A percentile compares a stretch with the other conserved stretches of the same genome.
phyloP scores from a whole-genome alignment of 192 early-diverging fungal species.

The Linnemannia schmuckeri region DNA sequence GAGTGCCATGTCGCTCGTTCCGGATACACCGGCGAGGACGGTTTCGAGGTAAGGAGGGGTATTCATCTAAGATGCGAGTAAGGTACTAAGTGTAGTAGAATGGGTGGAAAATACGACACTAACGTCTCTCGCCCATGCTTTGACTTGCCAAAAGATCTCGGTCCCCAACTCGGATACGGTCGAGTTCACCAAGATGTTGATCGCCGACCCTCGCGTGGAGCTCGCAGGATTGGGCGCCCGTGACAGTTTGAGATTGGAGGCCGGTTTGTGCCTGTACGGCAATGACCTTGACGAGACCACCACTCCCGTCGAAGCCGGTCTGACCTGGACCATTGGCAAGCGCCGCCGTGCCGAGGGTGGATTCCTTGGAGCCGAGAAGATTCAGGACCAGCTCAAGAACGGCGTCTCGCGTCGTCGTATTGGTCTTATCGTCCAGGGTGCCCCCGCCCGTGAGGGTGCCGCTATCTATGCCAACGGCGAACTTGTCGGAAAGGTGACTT shows the following conservation, averaged over 20 bases:
- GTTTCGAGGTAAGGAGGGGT: conserved; percentile 81
- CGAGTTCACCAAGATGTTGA: conserved; percentile 74
- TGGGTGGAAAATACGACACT: too few species aligned
- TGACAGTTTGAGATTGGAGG: conserved; percentile 95
- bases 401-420: conserved; percentile 85
- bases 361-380: conserved; percentile 90
- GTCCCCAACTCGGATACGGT: conserved; percentile 81
- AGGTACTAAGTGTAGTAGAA: too few species aligned
- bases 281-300: conserved; percentile 94
- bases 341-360: conserved; percentile 89
- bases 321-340: conserved; percentile 97
- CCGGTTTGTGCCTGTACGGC: conserved; percentile 97
- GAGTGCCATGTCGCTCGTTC: conserved; percentile 92
- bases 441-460: conserved; percentile 88
- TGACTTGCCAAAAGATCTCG: conserved; percentile 71
- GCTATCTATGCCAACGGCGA: conserved; percentile 77
- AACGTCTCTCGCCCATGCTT: neutral
- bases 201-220: conserved; percentile 82
- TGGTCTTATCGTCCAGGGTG: conserved; percentile 91
- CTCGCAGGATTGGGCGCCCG: conserved; percentile 96
- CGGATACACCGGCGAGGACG: conserved; percentile 99
- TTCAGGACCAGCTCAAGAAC: conserved; percentile 89
- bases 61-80: too few species aligned
- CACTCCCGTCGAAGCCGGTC: conserved; percentile 92
- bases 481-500: conserved; percentile 89